Conservation (phyloP, 1,284 basidiomycete genomes). For the Heterobasidion irregulare region DNA sequence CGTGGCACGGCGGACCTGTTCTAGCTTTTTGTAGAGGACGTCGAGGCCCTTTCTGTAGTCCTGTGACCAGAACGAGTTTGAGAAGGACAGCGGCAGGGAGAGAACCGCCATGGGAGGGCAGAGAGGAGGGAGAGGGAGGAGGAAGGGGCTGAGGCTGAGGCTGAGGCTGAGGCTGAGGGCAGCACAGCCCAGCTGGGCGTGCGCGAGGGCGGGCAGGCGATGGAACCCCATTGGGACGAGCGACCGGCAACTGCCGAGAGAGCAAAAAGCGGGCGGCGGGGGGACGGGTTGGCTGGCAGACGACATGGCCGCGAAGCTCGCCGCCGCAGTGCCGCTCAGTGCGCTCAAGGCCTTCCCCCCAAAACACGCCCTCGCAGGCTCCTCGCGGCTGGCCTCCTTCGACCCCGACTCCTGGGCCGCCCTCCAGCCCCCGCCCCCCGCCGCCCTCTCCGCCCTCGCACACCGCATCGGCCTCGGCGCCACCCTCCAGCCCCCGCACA, state of each 20-base stretch:
- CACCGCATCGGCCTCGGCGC: slow-evolving; percentile 64
- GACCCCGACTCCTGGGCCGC: slow-evolving; percentile 62
- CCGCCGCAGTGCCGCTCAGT: slow-evolving; percentile 36
- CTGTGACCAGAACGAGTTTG: slow-evolving; percentile 89
- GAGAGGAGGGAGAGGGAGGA: not conserved
- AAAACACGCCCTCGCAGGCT: slow-evolving; percentile 37
- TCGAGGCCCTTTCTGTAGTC: slow-evolving; percentile 81
- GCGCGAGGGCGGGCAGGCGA: not conserved
- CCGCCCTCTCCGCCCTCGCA: slow-evolving; percentile 67
- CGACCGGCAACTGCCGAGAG: no score
- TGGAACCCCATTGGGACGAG: no score
- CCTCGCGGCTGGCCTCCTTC: slow-evolving; percentile 30
- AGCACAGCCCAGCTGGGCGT: not conserved
- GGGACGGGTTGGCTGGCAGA: no score
- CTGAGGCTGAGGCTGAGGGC: not conserved
- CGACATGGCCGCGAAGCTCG: slow-evolving; percentile 36
- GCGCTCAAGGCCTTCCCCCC: slow-evolving; percentile 53
- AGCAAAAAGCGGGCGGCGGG: no score
- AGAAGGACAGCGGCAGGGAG: slow-evolving; percentile 77
- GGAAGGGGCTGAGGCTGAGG: not conserved
- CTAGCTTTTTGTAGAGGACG: slow-evolving; percentile 67
- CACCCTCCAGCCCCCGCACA: slow-evolving; percentile 38
- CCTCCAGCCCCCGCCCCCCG: slow-evolving; percentile 62
- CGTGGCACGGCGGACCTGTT: slow-evolving; percentile 45
- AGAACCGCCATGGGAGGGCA: slow-evolving; percentile 62